Conservation (phyloP, 2,329 filamentous ascomycete species). For the Elsinoe perseae region DNA sequence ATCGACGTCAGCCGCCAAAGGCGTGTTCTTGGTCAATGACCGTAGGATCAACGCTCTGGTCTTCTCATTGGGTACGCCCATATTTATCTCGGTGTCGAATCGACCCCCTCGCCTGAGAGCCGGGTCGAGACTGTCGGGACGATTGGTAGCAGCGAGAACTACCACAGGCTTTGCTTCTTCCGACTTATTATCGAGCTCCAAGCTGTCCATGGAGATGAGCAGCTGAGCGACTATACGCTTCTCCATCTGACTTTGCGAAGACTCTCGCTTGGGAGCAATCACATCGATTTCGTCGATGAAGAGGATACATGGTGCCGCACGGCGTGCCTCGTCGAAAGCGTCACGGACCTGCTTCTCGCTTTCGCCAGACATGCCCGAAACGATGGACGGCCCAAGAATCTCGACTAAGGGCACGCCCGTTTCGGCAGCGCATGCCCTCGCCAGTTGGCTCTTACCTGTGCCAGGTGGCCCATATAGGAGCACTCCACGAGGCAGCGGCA, state of each 20-base stretch:
- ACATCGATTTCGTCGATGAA: slow-evolving; percentile 91
- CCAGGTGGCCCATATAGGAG: slow-evolving; percentile 76
- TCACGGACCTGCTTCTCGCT: slow-evolving; percentile 81
- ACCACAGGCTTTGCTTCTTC: slow-evolving; percentile 72
- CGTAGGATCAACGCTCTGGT: slow-evolving; percentile 71
- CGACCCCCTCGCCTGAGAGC: slow-evolving; percentile 64
- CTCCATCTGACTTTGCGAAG: slow-evolving; percentile 79
- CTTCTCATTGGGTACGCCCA: slow-evolving; percentile 74
- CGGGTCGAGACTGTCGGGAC: slow-evolving; percentile 77
- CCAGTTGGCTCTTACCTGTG: slow-evolving; percentile 79
- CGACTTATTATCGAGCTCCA: slow-evolving; percentile 55
- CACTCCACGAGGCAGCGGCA: slow-evolving; percentile 66
- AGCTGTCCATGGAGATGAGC: slow-evolving; percentile 72
- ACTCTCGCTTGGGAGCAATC: slow-evolving; percentile 79
- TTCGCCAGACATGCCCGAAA: slow-evolving; percentile 82
- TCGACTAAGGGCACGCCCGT: slow-evolving; percentile 71
- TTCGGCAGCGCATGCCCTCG: slow-evolving; percentile 68
- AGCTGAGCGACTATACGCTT: slow-evolving; percentile 78
- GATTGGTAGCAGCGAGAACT: slow-evolving; percentile 84
- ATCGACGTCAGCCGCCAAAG: slow-evolving; percentile 62
- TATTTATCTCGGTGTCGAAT: slow-evolving; percentile 78
- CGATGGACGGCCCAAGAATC: slow-evolving; percentile 71
- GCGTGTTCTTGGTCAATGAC: slow-evolving; percentile 60
- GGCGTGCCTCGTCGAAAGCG: slow-evolving; percentile 79
- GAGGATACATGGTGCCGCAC: slow-evolving; percentile 76